Evolutionary conservation across 179 eudicot genomes (phyloP).

Genomic region (Spinacia oleracea): DNA sequence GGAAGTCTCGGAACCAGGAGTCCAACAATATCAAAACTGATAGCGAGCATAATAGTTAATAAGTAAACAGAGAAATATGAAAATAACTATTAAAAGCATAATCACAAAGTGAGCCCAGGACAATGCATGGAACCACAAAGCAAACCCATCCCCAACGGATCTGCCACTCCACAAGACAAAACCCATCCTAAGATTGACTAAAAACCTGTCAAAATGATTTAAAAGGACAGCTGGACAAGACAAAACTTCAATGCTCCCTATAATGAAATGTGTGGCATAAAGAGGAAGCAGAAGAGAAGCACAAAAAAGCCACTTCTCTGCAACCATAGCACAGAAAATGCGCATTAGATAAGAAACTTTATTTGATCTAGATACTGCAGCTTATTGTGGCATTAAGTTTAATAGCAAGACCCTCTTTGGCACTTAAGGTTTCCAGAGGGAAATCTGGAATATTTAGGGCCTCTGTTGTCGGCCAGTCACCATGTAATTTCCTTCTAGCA

Average conservation of each 20-base stretch:
- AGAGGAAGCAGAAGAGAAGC: not conserved
- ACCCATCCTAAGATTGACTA: not conserved
- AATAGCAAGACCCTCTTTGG: not conserved
- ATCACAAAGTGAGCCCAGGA: not conserved
- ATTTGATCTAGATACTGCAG: not conserved
- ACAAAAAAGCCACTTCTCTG: too few relatives aligned
- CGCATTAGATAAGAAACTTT: not conserved
- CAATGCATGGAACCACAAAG: not conserved
- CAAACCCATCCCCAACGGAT: not conserved
- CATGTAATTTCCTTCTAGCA: not conserved
- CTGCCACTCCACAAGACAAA: not conserved
- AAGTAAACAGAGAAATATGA: not conserved
- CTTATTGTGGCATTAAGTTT: not conserved
- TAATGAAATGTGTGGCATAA: not conserved
- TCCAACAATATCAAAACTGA: not conserved
- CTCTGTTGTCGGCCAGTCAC: not conserved
- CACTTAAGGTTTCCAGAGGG: not conserved
- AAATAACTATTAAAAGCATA: not conserved
- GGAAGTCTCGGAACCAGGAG: not conserved
- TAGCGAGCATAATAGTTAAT: not conserved
- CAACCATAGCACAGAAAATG: too few relatives aligned
- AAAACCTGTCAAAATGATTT: not conserved
- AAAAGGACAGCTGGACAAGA: not conserved
- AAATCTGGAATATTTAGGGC: not conserved
- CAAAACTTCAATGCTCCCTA: not conserved